Evolutionary conservation across 2,329 filamentous ascomycete species (phyloP).

Genomic region (Aureobasidium sp.): DNA sequence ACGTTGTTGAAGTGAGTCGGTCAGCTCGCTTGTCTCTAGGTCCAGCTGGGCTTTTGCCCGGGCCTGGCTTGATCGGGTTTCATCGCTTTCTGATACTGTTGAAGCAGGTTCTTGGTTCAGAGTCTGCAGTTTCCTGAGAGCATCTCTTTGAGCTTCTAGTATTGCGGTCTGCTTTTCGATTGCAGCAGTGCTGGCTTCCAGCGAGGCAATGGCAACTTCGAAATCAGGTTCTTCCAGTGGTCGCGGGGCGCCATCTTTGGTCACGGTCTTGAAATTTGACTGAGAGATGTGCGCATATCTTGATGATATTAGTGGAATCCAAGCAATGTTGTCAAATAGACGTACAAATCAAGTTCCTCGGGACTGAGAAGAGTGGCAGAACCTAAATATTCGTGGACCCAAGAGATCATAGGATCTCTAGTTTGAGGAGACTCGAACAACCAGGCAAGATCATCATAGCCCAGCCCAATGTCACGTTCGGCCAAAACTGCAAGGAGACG

Average conservation of each 20-base stretch:
- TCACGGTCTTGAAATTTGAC: background rate
- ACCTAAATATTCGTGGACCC: slow-evolving; percentile 44
- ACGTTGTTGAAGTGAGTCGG: slow-evolving; percentile 26
- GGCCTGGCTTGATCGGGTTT: slow-evolving; percentile 22
- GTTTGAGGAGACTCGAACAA: slow-evolving; percentile 41
- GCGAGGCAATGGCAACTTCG: slow-evolving; percentile 52
- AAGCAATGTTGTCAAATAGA: slow-evolving; percentile 24
- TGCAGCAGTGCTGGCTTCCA: slow-evolving; percentile 57
- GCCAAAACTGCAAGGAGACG: slow-evolving; percentile 39
- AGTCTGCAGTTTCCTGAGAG: slow-evolving; percentile 49
- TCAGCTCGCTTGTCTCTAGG: slow-evolving; percentile 30
- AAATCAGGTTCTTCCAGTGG: slow-evolving; percentile 55
- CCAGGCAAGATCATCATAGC: slow-evolving; percentile 41
- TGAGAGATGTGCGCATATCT: slow-evolving; percentile 6
- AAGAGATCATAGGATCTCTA: slow-evolving; percentile 34
- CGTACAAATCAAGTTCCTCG: slow-evolving; percentile 44
- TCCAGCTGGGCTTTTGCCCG: slow-evolving; percentile 39
- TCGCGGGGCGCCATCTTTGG: slow-evolving; percentile 24
- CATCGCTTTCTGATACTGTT: slow-evolving; percentile 5
- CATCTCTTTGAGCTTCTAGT: slow-evolving; percentile 55
- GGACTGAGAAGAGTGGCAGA: slow-evolving; percentile 40
- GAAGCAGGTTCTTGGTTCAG: slow-evolving; percentile 25
- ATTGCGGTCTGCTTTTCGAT: slow-evolving; percentile 59
- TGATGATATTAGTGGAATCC: background rate
- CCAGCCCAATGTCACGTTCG: slow-evolving; percentile 38